Percentiles rank a stretch among this genome's conserved stretches.
Conservation (phyloP, 2,329 filamentous ascomycete genomes). For the Hymenoscyphus fructigenus region DNA sequence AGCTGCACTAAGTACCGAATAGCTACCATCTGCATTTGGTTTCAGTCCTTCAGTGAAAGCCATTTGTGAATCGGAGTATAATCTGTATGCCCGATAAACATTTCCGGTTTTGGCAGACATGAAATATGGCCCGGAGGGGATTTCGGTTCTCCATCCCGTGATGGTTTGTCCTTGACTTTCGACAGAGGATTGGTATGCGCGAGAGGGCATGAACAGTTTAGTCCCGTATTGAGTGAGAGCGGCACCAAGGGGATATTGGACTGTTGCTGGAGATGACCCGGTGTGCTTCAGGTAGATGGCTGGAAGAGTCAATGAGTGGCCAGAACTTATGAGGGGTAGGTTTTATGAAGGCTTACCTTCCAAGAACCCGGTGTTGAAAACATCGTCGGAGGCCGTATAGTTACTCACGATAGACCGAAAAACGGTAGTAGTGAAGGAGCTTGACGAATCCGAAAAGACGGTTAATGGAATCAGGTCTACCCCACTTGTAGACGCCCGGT, state of each 20-base stretch:
- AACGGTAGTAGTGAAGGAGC: slow-evolving; percentile 21
- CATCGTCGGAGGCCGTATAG: slow-evolving; percentile 24
- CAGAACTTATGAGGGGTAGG: not conserved
- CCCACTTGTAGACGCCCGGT: slow-evolving; percentile 16
- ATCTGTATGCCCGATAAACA: slow-evolving; percentile 48
- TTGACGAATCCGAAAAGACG: slow-evolving; percentile 24
- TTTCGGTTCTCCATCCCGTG: slow-evolving; percentile 37
- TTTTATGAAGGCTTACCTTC: slow-evolving; percentile 21
- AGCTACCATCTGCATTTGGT: slow-evolving; percentile 38
- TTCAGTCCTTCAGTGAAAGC: slow-evolving; percentile 50
- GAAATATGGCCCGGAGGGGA: slow-evolving; percentile 47
- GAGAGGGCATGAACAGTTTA: slow-evolving; percentile 24
- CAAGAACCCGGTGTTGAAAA: slow-evolving; percentile 32
- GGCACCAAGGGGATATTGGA: slow-evolving; percentile 14
- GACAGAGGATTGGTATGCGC: slow-evolving; percentile 18
- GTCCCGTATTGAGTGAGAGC: slow-evolving; percentile 27
- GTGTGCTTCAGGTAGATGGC: slow-evolving; percentile 22
- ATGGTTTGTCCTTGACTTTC: slow-evolving; percentile 5
- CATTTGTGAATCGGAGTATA: slow-evolving; percentile 49
- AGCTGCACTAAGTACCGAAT: slow-evolving; percentile 45
- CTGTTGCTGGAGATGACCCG: slow-evolving; percentile 14
- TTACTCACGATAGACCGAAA: slow-evolving; percentile 22
- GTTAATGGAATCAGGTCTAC: slow-evolving; percentile 31
- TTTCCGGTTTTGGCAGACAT: slow-evolving; percentile 43
- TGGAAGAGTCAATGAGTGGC: slow-evolving; percentile 8